Evolutionary conservation across 2,329 filamentous ascomycete genomes (phyloP), one percentile per base, ranked within the genome.

Genomic region (Hansfordia pulvinata): DNA sequence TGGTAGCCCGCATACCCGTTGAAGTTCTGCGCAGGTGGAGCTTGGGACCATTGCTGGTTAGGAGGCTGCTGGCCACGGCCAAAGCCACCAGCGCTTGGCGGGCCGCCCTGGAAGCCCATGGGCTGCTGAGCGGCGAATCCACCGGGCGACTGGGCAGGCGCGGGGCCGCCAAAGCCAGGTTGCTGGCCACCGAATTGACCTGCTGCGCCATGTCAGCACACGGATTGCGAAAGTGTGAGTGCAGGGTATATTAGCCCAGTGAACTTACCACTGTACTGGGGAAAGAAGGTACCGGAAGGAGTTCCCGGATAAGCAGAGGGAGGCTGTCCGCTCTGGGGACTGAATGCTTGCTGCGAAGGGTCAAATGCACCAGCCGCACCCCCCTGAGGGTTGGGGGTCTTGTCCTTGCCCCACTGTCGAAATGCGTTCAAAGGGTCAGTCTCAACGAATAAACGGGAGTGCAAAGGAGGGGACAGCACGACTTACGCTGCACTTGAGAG

Each of bases 401-500:
- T 93, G 58, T 98, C 90, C 62, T 98, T 98, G 51, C 90, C 90
- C 90, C 90, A 98, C 88, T 96, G 48, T 20, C 41, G 39, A 35
- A 39, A 39, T 33, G 44, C 58, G 44, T 59, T 43, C 34, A 39
- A 17, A 31, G 12, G 31, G 31, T 32, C 14, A 32, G 19, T 30
- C n/a, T n/a, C n/a, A n/a, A n/a, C n/a, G n/a, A n/a, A n/a, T n/a
- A 29, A 31, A 38, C 32, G 37, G 32, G 29, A 32, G 32, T 15
- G 15, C 15, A 11, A 14, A 12, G 26, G 12, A 26, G 10, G 30
- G 20, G n/a, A 28, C 10, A 23, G 7, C 19, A 27, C 15, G 33
- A 78, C 88, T 62, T 79, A 96, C 88, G 56, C 88, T 96, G 69
- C 90, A 98, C 69, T 98, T 98, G 42, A 98, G 59, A 28, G 90